Base-by-base conservation (phyloP, 768 basidiomycete species). In the Suillus alpinus region DNA sequence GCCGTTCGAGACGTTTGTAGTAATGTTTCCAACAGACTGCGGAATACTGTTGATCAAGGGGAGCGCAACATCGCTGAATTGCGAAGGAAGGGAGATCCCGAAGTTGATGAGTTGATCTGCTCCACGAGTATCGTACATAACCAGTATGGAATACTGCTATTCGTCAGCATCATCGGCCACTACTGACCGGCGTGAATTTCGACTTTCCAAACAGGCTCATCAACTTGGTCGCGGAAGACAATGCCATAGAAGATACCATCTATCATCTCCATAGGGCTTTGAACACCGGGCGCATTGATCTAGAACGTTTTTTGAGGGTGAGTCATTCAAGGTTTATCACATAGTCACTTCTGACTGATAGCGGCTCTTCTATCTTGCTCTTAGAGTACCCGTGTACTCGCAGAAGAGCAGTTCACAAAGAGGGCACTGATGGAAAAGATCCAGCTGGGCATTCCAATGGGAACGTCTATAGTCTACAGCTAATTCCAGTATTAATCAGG, bases 221-320 rank as follows among this genome's bases (percentile, higher is more conserved):
- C 66, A 92, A 98, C 71, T 82, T 98, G 32, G 89, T 98, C n/a
- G 95, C 97, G n/a, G 97, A 99, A 74, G 97, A 98, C 74, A 95
- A 94, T 68, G 94, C 96, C 1, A 95, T 98, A 70, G 96, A 98
- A 76, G 97, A 98, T 73, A 96, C 96, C 50, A 91, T 97, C 62
- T 99, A 98, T 76, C 95, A 98, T 73, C 83, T 99, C 51, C 94
- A 95, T 65, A 84, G 95, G 63, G 96, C 95, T 0, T 80, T 99
- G 64, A 97, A 97, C 70, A 80, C 88, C 57, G 92, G 92, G 0
- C 86, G 94, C 61, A 89, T 98, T 63, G 96, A 98, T 78, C 83
- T 98, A 59, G 96, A 99, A 70, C 84, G 91, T 44, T 98, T 98
- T 80, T 78, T 98, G 59, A 88, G 94, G 78, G 95, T 92, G 87